Base-by-base conservation (phyloP, 495 filamentous ascomycete genomes). In the Neurospora sublineolata region DNA sequence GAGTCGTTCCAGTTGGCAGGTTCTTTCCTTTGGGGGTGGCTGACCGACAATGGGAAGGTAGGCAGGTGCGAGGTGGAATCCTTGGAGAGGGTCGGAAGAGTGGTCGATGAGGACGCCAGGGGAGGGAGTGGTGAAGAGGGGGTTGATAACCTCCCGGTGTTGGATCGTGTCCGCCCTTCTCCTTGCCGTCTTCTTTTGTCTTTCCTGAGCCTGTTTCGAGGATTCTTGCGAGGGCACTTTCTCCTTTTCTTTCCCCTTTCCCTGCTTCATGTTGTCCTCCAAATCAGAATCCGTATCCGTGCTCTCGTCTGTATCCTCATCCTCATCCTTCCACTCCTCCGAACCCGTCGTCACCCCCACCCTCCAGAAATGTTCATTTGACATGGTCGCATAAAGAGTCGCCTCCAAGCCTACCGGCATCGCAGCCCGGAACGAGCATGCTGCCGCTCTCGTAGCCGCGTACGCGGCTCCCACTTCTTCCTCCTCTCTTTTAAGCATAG, bases 11-110 rank as follows among this genome's bases (percentile, higher is more conserved):
- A 37, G 1, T 23, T 41, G 20, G 4, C 37, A 9, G 0, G 3
- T 3, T 33, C 18, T 40, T 70, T 16, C 16, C 14, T 70, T 2
- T 14, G 41, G 16, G 37, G 40, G 18, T 64, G 27, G 27, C 52
- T 69, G 39, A 1, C 39, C 46, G 33, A 70, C 40, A 10, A 78
- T 40, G 3, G 75, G 73, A 3, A 72, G 69, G 30, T 71, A 70
- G 23, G 71, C 74, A 27, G 78, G 70, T 14, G 77, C 71, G 52
- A 78, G 71, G 71, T 80, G 77, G 42, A 79, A 80, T 46, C 76
- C 79, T 2, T 71, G 33, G 44, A 77, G 67, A 12, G 78, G 78
- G 23, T 78, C 75, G 8, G 71, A 71, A 20, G 72, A 72, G 40
- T 75, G 73, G 68, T 79, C 71, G 67, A 79, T 69, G 36, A 46